Percentiles rank a stretch among this genome's conserved stretches.
These are phyloP conservation scores for Annulohypoxylon nitens DNA, from an alignment of 495 filamentous ascomycete species.

Conservation along the genomic window DNA sequence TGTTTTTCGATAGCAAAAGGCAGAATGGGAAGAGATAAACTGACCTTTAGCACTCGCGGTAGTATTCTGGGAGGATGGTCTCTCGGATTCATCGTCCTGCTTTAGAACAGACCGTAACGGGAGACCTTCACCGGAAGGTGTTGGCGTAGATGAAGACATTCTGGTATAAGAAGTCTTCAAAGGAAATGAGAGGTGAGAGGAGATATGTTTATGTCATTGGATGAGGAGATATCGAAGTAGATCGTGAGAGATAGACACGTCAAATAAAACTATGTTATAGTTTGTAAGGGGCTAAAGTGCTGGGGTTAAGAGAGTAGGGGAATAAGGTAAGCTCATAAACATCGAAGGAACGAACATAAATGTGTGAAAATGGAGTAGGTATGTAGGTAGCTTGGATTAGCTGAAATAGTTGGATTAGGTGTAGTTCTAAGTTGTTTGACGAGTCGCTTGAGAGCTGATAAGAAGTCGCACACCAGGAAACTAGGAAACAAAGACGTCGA, in stretches of 20 bases:
- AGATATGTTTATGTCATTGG: conserved; percentile 1
- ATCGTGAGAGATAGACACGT: neutral
- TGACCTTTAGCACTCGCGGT: conserved; percentile 58
- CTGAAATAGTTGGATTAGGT: neutral
- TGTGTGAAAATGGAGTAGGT: neutral
- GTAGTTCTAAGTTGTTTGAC: neutral
- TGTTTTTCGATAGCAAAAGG: neutral
- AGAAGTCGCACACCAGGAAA: conserved; percentile 25
- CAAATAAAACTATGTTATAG: neutral
- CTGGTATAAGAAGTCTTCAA: conserved; percentile 19
- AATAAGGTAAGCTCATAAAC: neutral
- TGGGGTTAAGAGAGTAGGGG: neutral
- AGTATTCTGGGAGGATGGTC: conserved; percentile 50
- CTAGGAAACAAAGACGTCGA: conserved; percentile 27
- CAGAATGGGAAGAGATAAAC: conserved; percentile 36
- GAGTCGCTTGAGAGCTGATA: conserved; percentile 30
- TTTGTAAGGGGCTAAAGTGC: neutral
- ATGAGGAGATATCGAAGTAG: conserved; percentile 8
- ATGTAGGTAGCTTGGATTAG: too few species aligned
- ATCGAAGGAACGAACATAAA: conserved; percentile 3
- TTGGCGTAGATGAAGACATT: conserved; percentile 46
- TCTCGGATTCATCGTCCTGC: conserved; percentile 57
- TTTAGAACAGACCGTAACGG: conserved; percentile 61
- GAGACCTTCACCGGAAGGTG: conserved; percentile 41
- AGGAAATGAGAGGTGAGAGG: conserved; percentile 25